Evolutionary conservation across 1,139 yeast genomes (phyloP).

Genomic region (Scheffersomyces lignicola): DNA sequence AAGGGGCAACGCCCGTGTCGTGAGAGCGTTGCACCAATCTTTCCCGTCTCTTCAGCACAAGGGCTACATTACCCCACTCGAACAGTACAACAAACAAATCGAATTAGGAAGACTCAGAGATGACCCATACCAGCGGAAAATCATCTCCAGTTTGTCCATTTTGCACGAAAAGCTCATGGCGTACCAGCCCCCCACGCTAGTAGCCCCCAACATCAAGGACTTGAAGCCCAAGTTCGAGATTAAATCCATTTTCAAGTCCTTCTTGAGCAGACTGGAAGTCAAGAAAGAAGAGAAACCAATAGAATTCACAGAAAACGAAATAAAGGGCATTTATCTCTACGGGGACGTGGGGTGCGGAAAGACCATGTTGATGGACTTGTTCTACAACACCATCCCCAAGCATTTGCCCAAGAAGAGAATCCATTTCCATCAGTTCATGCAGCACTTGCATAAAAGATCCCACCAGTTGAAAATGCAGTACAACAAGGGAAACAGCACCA

Average conservation of each 20-base stretch:
- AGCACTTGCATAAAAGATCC: constrained; percentile 81
- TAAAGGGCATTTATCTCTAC: constrained; percentile 84
- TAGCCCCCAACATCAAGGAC: constrained; percentile 46
- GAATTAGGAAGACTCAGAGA: constrained; percentile 52
- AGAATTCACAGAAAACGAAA: constrained; percentile 25
- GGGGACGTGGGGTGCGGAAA: constrained; percentile 99
- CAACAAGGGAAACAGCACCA: constrained; percentile 16
- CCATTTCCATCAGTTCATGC: constrained; percentile 98
- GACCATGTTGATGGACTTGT: constrained; percentile 96
- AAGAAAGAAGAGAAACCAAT: constrained; percentile 10
- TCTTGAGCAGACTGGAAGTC: constrained; percentile 21
- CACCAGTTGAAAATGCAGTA: constrained; percentile 69
- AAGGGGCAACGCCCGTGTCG: too few relatives aligned
- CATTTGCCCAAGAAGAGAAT: constrained; percentile 76
- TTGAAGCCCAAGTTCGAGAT: constrained; percentile 46
- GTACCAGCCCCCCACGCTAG: constrained; percentile 59
- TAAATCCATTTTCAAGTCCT: constrained; percentile 32
- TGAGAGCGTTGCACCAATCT: too few relatives aligned
- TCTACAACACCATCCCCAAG: constrained; percentile 76
- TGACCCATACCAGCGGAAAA: constrained; percentile 68
- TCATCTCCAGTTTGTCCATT: constrained; percentile 53
- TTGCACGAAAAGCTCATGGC: constrained; percentile 47
- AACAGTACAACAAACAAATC: constrained; percentile 62
- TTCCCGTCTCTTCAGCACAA: constrained; percentile 5
- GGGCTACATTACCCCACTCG: constrained; percentile 43